Evolutionary conservation across 1,284 basidiomycete genomes (phyloP), one percentile per base, ranked within the genome.

Genomic region (Cerioporus squamosus): DNA sequence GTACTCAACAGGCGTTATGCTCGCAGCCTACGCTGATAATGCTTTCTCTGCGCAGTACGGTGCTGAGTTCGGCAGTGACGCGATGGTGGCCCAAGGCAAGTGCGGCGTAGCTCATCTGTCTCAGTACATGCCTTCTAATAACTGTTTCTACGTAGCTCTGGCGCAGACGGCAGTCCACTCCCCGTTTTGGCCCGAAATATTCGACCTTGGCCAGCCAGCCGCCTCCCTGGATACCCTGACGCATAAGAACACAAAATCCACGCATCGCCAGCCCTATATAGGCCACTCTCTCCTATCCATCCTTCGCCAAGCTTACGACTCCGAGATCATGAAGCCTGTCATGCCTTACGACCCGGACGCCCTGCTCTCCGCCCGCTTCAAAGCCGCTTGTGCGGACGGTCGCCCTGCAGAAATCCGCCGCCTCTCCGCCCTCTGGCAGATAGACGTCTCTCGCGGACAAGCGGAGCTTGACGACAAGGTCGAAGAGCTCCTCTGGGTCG

Each of bases 41-140:
- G 5, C 18, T 6, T 39, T 14, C n/a, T 40, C 29, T 9, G 9
- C 7, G 17, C 39, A 86, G 77, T 86, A 86, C 61, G 87, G 82
- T 4, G 69, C 81, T 3, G 87, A 90, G 63, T 89, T 90, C 62
- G 76, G 77, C 0, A 82, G 81, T 58, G 76, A 80, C 52, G 74
- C 79, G 0, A 74, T 87, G 64, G 72, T 87, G 1, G 84, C 85
- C 3, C 80, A 82, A 73, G 82, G 80, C 81, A 44, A 46, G 67
- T 54, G 36, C 2, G 9, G 5, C 24, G 38, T 29, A 36, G 29
- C 5, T 5, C 10, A 29, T 5, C 10, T 29, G 29, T 5, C 29
- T 29, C 42, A 50, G 9, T 47, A 2, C 45, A 5, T n/a, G 17
- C 9, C 6, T 29, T 6, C 26, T 29, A 29, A 29, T 9, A 3